Evolutionary conservation across 2,329 filamentous ascomycete species (phyloP), one percentile per base, ranked within the genome.

Genomic region (Verruconis gallopava): DNA sequence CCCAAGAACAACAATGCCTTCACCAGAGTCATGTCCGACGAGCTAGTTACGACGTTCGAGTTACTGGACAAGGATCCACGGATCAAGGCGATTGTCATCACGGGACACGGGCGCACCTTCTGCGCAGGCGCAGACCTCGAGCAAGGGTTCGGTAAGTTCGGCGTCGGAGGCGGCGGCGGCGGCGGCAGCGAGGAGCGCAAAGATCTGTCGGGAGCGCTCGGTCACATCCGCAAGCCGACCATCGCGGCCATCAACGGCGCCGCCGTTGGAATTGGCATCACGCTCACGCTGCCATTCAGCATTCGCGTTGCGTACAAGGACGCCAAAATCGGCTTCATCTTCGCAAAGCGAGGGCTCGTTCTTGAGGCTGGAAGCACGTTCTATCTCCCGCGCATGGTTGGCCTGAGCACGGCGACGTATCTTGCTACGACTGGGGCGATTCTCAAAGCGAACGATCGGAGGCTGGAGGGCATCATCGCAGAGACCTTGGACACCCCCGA

Each of bases 301-400:
- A 74, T 75, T 40, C 63, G 72, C 30, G 62, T 72, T 20, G 66
- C 63, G 30, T 74, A 72, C 49, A 56, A 61, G 33, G 59, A 62
- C 6, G 77, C 79, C 2, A 81, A 80, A 53, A 72, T 85, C 48
- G 81, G 81, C 39, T 83, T 85, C 54, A 79, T 85, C 15, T 88
- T 86, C 57, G 68, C 72, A 18, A 71, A 79, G 21, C 69, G 81
- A 34, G 81, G 81, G 1, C 67, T 86, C 51, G 68, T 75, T 45
- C 79, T 82, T 72, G 81, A 88, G 59, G 80, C 78, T 1, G 78
- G 73, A 53, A 76, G 71, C 38, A 77, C 74, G 6, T 86, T 72
- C 58, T 86, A 83, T 64, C 65, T 86, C 28, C 81, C 81, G 2
- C 71, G 78, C 0, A 64, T 85, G 21, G 69, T 85, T 46, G 81